Evolutionary conservation across 345 rosid species (phyloP), one percentile per base, ranked within the genome.

Genomic region (Noccaea caerulescens): DNA sequence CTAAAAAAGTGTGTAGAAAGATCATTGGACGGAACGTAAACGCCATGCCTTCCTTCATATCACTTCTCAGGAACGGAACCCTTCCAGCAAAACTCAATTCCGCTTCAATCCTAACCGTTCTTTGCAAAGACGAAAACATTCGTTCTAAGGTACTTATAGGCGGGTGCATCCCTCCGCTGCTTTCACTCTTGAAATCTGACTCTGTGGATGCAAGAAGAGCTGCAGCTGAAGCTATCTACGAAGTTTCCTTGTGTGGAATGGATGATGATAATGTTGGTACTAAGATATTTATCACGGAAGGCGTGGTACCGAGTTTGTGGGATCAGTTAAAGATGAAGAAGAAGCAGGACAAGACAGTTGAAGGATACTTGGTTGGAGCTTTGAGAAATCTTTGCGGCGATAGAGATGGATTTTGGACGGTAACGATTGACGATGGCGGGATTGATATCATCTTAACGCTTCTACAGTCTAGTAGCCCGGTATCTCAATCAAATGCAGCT

Each of bases 141-240:
- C 89, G 93, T 65, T 72, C 90, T 54, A 86, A 91, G 77, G 89
- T 93, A 45, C 84, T 93, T 16, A 88, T 90, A 16, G 98, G 97
- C 23, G 97, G 98, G 55, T 93, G 98, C 68, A 84, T 90, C 71
- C 98, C 96, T 0, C 98, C 97, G 9, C 63, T 93, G 57, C 86
- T 93, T 50, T 84, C 85, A 1, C 90, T 90, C 75, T 70, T 93
- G 84, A 90, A 87, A 73, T 90, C 97, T 43, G 84, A 84, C 45
- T 82, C 84, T 30, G 63, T 80, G 72, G 97, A 88, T 30, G 92
- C 90, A 25, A 82, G 86, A 81, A 87, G 82, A 71, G 93, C 84
- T 38, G 93, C 93, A 5, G 89, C 97, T 8, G 96, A 87, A 67
- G 93, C 98, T 1, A 80, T 90, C 45, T 88, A 76, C 78, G 96